Evolutionary conservation across 1,139 yeast genomes (phyloP).

Genomic region (Hemisphaericaspora xylofermentans): DNA sequence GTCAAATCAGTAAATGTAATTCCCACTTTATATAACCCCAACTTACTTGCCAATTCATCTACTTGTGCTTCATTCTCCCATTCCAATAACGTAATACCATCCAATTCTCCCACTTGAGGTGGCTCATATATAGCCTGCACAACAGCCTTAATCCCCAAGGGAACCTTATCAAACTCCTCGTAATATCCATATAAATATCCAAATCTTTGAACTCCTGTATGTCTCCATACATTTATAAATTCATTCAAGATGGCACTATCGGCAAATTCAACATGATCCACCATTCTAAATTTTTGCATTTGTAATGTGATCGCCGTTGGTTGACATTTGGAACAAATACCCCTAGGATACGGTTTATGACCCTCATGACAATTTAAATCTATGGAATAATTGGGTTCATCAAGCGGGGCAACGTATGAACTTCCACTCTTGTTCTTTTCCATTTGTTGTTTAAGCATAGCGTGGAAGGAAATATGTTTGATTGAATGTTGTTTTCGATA

Average conservation of each 20-base stretch:
- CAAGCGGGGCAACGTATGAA: conserved; percentile 78
- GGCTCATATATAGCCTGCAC: conserved; percentile 95
- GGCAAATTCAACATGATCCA: conserved; percentile 93
- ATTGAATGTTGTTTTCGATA: conserved; percentile 75
- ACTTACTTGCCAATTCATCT: conserved; percentile 52
- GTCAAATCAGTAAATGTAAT: conserved; percentile 85
- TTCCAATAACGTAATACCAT: conserved; percentile 69
- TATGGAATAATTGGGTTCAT: conserved; percentile 68
- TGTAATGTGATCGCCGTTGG: conserved; percentile 93
- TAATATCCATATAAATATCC: conserved; percentile 86
- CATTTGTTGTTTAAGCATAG: conserved; percentile 72
- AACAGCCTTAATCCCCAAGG: conserved; percentile 89
- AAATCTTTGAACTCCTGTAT: conserved; percentile 80
- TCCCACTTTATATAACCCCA: conserved; percentile 78
- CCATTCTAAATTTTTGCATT: conserved; percentile 90
- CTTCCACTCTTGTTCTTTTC: conserved; percentile 57
- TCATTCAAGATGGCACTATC: conserved; percentile 69
- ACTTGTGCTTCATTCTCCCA: conserved; percentile 60
- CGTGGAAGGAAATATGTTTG: conserved; percentile 87
- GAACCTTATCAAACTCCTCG: conserved; percentile 75
- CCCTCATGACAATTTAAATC: conserved; percentile 69
- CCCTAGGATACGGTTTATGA: conserved; percentile 90
- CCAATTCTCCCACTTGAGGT: conserved; percentile 82
- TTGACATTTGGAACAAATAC: conserved; percentile 96
- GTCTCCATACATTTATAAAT: conserved; percentile 91